Conservation (phyloP, 2,329 filamentous ascomycete species). For the Penicillium paneum region DNA sequence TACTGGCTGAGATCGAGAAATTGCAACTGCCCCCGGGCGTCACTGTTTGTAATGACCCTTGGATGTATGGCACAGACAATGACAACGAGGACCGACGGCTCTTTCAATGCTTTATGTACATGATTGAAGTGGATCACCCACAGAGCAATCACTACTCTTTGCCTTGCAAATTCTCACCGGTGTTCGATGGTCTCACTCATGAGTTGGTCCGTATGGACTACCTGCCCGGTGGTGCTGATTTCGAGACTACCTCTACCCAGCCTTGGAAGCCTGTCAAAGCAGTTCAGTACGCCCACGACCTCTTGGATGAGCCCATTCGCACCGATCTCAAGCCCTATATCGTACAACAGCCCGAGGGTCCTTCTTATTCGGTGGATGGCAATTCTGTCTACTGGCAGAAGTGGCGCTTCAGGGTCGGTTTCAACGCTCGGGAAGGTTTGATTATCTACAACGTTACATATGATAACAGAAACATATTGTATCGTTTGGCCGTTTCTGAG, state of each 20-base stretch:
- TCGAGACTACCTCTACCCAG: slow-evolving; percentile 53
- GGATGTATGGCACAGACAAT: slow-evolving; percentile 62
- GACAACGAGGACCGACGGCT: slow-evolving; percentile 40
- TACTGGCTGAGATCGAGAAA: slow-evolving; percentile 58
- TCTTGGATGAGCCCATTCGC: slow-evolving; percentile 59
- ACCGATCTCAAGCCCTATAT: slow-evolving; percentile 63
- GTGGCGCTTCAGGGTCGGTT: slow-evolving; percentile 60
- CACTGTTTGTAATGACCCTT: slow-evolving; percentile 58
- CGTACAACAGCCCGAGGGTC: slow-evolving; percentile 62
- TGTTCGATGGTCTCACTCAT: slow-evolving; percentile 58
- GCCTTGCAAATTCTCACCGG: slow-evolving; percentile 38
- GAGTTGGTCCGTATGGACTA: slow-evolving; percentile 68
- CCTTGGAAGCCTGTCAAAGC: slow-evolving; percentile 56
- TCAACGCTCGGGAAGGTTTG: slow-evolving; percentile 63
- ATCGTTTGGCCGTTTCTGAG: slow-evolving; percentile 63
- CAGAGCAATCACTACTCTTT: slow-evolving; percentile 39
- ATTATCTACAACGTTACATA: slow-evolving; percentile 66
- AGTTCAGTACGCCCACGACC: slow-evolving; percentile 59
- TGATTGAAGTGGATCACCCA: slow-evolving; percentile 34
- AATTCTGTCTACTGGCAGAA: slow-evolving; percentile 64
- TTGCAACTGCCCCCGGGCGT: slow-evolving; percentile 57
- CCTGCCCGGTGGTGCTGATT: slow-evolving; percentile 64
- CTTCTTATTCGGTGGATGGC: slow-evolving; percentile 59
- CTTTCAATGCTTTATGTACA: slow-evolving; percentile 43
- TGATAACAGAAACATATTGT: slow-evolving; percentile 63